A percentile compares a stretch with the other conserved stretches of the same genome.
Evolutionary conservation across 2,329 filamentous ascomycete species (phyloP).

Genomic region (Aspergillus flavus): DNA sequence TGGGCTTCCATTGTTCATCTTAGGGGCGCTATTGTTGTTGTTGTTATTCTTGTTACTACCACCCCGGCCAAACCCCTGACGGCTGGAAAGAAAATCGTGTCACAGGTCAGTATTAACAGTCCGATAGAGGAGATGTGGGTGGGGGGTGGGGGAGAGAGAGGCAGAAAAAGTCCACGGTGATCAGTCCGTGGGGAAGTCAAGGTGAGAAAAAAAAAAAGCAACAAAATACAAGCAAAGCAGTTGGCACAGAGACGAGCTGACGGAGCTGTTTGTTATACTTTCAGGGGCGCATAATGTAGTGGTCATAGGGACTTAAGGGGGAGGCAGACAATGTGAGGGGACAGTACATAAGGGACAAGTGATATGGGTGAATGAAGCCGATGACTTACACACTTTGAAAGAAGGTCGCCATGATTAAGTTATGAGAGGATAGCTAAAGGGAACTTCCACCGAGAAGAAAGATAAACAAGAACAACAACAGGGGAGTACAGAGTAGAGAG

Average conservation of each 20-base stretch:
- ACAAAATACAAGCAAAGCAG: neutral
- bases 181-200: neutral
- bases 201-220: constrained; percentile 10
- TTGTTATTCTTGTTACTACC: constrained; percentile 46
- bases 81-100: constrained; percentile 37
- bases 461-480: constrained; percentile 10
- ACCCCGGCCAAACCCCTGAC: constrained; percentile 53
- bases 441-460: neutral
- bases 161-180: neutral
- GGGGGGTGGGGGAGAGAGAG: constrained; percentile 3
- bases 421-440: neutral
- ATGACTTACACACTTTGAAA: constrained; percentile 54
- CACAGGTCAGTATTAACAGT: constrained; percentile 28
- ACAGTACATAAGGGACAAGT: constrained; percentile 21
- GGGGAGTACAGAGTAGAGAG: constrained; percentile 1
- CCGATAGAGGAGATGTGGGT: constrained; percentile 15
- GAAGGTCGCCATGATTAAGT: constrained; percentile 48
- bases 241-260: neutral
- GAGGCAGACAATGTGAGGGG: constrained; percentile 17
- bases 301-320: constrained; percentile 26
- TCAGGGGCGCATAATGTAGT: constrained; percentile 7
- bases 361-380: constrained; percentile 11
- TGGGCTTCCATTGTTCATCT: constrained; percentile 40
- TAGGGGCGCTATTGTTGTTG: constrained; percentile 41
- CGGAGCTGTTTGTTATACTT: neutral